Conservation (phyloP, 176 grass and related monocot genomes). For the Ensete glaucum region DNA sequence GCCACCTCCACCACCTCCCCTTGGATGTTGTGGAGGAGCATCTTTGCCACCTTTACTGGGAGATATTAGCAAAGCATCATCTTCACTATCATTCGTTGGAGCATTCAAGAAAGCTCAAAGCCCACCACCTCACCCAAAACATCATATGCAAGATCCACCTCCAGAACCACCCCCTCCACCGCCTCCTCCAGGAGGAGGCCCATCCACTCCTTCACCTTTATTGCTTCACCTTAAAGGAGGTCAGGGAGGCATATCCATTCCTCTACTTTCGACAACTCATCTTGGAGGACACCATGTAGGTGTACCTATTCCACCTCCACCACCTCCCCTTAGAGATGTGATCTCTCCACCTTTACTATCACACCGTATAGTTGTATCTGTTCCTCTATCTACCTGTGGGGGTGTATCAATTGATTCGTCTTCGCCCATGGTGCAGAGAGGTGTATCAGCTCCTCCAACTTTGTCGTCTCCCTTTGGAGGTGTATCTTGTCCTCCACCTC, state of each 20-base stretch:
- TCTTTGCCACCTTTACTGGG: background rate
- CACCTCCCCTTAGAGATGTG: background rate
- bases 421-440: slow-evolving; percentile 1
- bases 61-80: background rate
- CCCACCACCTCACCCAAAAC: background rate
- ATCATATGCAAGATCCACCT: background rate
- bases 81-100: background rate
- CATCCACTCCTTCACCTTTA: too few relatives aligned
- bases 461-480: slow-evolving; percentile 30
- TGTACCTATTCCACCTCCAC: background rate
- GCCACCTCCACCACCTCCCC: background rate
- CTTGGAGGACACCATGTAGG: too few relatives aligned
- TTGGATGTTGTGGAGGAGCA: background rate
- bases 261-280: too few relatives aligned
- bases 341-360: too few relatives aligned
- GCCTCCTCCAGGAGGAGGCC: background rate
- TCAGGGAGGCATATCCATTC: too few relatives aligned
- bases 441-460: background rate
- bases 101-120: background rate
- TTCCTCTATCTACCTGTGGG: background rate
- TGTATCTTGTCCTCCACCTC: background rate
- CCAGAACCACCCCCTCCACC: background rate
- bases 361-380: too few relatives aligned
- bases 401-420: background rate
- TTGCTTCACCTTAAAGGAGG: too few relatives aligned